A percentile compares a stretch with the other conserved stretches of the same genome.
These are phyloP conservation scores for Massarina eburnea DNA, from an alignment of 2,329 filamentous ascomycete species.

Conservation along the genomic window DNA sequence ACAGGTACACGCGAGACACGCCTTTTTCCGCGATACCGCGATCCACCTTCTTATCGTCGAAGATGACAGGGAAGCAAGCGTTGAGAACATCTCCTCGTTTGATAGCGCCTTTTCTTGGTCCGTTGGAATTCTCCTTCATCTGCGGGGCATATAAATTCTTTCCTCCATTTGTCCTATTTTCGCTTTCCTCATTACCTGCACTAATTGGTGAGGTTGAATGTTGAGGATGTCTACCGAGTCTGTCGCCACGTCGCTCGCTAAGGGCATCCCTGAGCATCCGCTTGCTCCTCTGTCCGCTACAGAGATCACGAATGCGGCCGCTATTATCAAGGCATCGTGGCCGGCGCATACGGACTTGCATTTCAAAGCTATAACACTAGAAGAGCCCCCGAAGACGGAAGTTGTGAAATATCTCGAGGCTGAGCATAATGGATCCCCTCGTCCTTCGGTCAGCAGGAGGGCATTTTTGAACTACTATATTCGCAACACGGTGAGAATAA, in stretches of 20 bases:
- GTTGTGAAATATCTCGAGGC: slow-evolving; percentile 64
- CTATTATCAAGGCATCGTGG: slow-evolving; percentile 57
- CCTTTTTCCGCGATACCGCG: slow-evolving; percentile 13
- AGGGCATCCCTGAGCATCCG: slow-evolving; percentile 51
- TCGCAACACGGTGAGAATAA: slow-evolving; percentile 57
- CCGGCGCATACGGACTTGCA: slow-evolving; percentile 58
- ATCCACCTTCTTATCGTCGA: slow-evolving; percentile 22
- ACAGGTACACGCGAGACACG: slow-evolving; percentile 28
- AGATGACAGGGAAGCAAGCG: slow-evolving; percentile 6
- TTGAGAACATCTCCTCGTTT: slow-evolving; percentile 13
- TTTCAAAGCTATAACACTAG: slow-evolving; percentile 68
- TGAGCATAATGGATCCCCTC: slow-evolving; percentile 56
- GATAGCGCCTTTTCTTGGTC: not conserved
- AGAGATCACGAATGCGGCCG: slow-evolving; percentile 58
- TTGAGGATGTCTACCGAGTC: slow-evolving; percentile 31
- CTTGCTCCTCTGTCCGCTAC: slow-evolving; percentile 60
- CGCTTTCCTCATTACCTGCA: not conserved
- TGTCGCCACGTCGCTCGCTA: slow-evolving; percentile 25
- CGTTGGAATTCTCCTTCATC: not conserved
- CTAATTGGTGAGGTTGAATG: not conserved
- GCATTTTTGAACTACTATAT: slow-evolving; percentile 62
- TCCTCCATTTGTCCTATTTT: not conserved
- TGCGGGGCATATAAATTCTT: not conserved
- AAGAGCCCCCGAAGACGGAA: slow-evolving; percentile 64
- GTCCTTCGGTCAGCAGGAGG: slow-evolving; percentile 57